Percentiles rank a stretch among this genome's conserved stretches.
phyloP scores from a whole-genome alignment of 345 rosid species.

The Pistacia vera region DNA sequence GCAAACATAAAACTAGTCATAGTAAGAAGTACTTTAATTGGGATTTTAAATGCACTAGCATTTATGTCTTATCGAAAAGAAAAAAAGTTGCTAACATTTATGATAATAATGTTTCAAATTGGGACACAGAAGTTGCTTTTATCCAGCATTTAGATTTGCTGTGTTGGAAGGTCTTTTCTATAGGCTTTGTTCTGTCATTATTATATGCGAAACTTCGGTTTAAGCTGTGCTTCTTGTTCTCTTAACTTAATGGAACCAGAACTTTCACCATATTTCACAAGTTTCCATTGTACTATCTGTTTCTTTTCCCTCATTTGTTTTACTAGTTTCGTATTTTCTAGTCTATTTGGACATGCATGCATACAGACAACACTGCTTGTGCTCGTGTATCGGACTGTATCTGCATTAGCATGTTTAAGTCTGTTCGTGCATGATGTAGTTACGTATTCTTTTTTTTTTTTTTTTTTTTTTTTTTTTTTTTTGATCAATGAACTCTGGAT shows the following conservation, averaged over 20 bases:
- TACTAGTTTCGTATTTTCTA: background rate
- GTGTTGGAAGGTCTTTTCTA: no score
- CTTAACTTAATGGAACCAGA: background rate
- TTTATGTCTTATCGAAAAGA: no score
- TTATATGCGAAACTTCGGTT: background rate
- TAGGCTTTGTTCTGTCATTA: background rate
- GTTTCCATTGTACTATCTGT: background rate
- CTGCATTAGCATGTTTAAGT: no score
- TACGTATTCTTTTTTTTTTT: no score
- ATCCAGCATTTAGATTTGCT: background rate
- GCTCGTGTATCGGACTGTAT: no score
- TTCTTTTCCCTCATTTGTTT: background rate
- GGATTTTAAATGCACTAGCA: background rate
- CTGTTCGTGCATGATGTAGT: no score
- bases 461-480: no score
- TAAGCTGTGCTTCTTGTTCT: background rate
- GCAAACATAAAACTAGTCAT: background rate
- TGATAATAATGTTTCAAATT: background rate
- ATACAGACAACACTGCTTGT: background rate
- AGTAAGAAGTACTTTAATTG: background rate
- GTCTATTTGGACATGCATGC: background rate
- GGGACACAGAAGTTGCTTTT: conserved; percentile 7
- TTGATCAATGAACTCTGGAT: background rate
- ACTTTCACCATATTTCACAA: background rate
- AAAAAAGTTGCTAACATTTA: no score